These are phyloP conservation scores for Dendrobium huoshanense DNA, from an alignment of 106 monocot genomes.

Conservation along the genomic window DNA sequence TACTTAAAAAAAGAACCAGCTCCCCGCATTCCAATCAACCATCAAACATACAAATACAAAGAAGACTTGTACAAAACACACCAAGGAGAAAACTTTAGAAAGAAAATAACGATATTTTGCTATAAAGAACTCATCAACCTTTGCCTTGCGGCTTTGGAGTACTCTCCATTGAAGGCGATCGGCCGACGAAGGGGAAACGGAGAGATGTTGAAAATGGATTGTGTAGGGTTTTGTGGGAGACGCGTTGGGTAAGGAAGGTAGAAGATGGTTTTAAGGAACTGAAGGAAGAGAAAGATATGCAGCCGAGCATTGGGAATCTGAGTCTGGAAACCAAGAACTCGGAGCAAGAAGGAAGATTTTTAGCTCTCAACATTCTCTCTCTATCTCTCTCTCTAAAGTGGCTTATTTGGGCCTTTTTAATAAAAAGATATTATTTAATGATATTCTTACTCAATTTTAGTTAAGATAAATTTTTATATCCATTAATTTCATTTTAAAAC, in stretches of 20 bases:
- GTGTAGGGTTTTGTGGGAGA: not conserved
- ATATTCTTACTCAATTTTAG: no score
- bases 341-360: slow-evolving; percentile 1
- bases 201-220: not conserved
- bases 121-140: slow-evolving; percentile 21
- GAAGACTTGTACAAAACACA: no score
- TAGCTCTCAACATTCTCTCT: slow-evolving; percentile 10
- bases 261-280: not conserved
- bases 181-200: slow-evolving; percentile 6
- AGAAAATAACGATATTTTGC: not conserved
- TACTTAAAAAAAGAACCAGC: not conserved
- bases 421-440: no score
- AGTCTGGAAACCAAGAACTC: not conserved
- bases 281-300: slow-evolving; percentile 11
- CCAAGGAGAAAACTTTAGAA: not conserved
- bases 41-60: no score
- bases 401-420: no score
- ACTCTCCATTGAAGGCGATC: slow-evolving; percentile 21
- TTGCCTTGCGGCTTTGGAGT: slow-evolving; percentile 22
- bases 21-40: no score
- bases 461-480: no score
- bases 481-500: no score
- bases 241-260: not conserved
- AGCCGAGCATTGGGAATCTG: slow-evolving; percentile 12
- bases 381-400: not conserved